Evolutionary conservation across 1,284 basidiomycete genomes (phyloP).

Genomic region (Prillingera fragicola): DNA sequence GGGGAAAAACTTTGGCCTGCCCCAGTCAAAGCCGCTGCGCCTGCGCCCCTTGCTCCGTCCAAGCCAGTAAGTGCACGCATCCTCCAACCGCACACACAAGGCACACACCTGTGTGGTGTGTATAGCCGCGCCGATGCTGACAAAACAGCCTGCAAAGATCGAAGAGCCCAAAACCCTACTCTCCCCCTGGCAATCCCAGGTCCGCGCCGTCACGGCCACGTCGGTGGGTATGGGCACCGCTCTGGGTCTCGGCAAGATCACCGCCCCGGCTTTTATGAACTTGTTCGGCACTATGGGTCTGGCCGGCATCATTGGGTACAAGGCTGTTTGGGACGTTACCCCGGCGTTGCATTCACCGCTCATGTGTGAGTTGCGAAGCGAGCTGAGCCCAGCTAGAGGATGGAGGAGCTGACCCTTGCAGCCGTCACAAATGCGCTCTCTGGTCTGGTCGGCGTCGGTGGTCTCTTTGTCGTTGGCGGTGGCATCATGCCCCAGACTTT

Average conservation of each 20-base stretch:
- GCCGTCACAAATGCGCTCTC: slow-evolving; percentile 42
- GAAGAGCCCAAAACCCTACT: slow-evolving; percentile 49
- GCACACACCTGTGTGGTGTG: too few relatives aligned
- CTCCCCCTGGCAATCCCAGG: slow-evolving; percentile 75
- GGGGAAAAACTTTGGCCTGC: slow-evolving; percentile 59
- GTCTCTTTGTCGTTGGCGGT: slow-evolving; percentile 80
- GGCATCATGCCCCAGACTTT: slow-evolving; percentile 73
- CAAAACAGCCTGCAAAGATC: slow-evolving; percentile 54
- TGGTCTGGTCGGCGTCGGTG: slow-evolving; percentile 74
- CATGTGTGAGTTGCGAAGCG: slow-evolving; percentile 32
- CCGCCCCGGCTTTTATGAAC: slow-evolving; percentile 72
- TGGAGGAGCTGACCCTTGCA: slow-evolving; percentile 11
- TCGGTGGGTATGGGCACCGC: slow-evolving; percentile 67
- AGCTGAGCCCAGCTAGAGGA: too few relatives aligned
- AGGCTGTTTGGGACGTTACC: slow-evolving; percentile 78
- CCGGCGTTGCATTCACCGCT: slow-evolving; percentile 65
- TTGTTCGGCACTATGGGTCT: slow-evolving; percentile 74
- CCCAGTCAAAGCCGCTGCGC: too few relatives aligned
- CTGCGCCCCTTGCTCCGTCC: too few relatives aligned
- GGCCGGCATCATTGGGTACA: slow-evolving; percentile 68
- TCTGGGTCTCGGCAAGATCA: slow-evolving; percentile 68
- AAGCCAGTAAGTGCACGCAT: too few relatives aligned
- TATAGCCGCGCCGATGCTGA: too few relatives aligned
- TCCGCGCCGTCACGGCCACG: slow-evolving; percentile 63
- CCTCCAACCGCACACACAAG: too few relatives aligned